Evolutionary conservation across 75 land plant genomes (phyloP), one percentile per base, ranked within the genome.

Genomic region (Pseudotsuga menziesii): DNA sequence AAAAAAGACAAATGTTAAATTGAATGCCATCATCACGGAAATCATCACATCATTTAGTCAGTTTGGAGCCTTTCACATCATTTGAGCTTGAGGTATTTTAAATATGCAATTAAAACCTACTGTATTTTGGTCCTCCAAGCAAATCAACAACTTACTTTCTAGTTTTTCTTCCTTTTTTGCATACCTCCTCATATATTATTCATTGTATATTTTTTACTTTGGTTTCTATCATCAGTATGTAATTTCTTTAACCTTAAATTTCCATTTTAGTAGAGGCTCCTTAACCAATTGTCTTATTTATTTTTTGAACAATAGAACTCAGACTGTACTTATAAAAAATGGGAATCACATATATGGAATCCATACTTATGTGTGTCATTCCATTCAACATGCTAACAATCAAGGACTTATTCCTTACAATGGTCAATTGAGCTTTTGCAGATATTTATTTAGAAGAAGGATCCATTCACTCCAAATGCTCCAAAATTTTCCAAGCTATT

Each of bases 401-500:
- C 67, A 88, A 75, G 60, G 90, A 76, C 25, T 77, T 79, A 35
- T 69, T 69, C 56, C 62, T 77, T 7, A 78, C 63, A 26, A 61
- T 23, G 22, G 72, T 77, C 29, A 79, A 59, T 61, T 85, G 81
- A 12, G 36, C 23, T 57, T 83, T 84, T 9, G 83, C 75, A 26
- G 82, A 82, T 36, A 80, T 85, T 23, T 81, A 83, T 71, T 83
- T 80, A 16, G 85, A 85, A 4, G 83, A 85, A 48, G 89, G 80
- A 20, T 54, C 80, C 77, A 87, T 27, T n/a, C 76, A 73, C 9
- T 90, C 87, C 62, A 90, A 76, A 14, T 88, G 83, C 63, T 79
- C 75, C 66, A 88, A 75, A 66, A 88, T 88, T 77, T 82, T 88
- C n/a, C 77, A 61, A 22, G 84, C 90, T 78, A 75, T 82, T 77